phyloP scores from a whole-genome alignment of 192 early-diverging fungal species.

The Phlyctochytrium bullatum region DNA sequence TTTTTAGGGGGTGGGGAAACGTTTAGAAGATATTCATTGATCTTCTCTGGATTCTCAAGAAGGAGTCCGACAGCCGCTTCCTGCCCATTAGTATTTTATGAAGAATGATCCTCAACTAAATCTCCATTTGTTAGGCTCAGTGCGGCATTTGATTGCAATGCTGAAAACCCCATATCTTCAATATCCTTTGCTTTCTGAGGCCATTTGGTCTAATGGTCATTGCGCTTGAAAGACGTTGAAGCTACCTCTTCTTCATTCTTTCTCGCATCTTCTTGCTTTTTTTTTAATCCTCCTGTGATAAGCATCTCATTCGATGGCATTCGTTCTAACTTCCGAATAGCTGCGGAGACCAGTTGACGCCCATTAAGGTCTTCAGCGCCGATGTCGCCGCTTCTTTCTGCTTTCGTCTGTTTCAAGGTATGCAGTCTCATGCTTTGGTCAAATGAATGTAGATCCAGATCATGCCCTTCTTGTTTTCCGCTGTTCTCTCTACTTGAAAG shows the following conservation, averaged over 20 bases:
- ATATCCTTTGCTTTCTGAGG: conserved; percentile 47
- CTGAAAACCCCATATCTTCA: conserved; percentile 67
- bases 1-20: conserved; percentile 45
- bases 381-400: too few species aligned
- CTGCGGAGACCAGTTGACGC: conserved; percentile 2
- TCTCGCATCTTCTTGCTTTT: not conserved
- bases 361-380: too few species aligned
- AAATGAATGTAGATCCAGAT: too few species aligned
- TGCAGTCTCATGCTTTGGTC: too few species aligned
- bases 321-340: conserved; percentile 16
- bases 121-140: conserved; percentile 52
- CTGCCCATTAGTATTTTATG: too few species aligned
- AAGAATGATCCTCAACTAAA: conserved; percentile 35
- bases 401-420: not conserved
- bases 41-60: conserved; percentile 53
- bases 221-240: too few species aligned
- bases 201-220: too few species aligned
- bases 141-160: conserved; percentile 59
- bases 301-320: conserved; percentile 17
- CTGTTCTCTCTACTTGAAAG: not conserved
- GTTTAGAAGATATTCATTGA: conserved; percentile 47
- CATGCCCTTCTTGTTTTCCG: too few species aligned
- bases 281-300: not conserved
- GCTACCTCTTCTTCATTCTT: too few species aligned
- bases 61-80: conserved; percentile 59